Evolutionary conservation across 2,329 filamentous ascomycete genomes (phyloP).

Genomic region (Trichoderma cornu-damae): DNA sequence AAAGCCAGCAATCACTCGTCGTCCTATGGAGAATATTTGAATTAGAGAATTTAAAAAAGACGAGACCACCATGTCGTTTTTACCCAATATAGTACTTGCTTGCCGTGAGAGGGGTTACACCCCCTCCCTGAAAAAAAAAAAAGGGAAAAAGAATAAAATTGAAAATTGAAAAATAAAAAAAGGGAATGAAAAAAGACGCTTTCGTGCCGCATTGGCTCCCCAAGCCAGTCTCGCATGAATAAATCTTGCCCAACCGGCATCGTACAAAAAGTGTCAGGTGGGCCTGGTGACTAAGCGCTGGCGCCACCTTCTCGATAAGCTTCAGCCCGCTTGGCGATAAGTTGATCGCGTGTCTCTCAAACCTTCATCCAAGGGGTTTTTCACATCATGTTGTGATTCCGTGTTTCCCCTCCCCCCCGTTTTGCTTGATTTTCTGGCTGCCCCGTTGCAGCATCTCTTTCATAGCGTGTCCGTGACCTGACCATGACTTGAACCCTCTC

Average conservation of each 20-base stretch:
- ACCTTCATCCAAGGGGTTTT: slow-evolving; percentile 12
- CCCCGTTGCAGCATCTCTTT: neutral
- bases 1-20: neutral
- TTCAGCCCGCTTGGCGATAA: slow-evolving; percentile 16
- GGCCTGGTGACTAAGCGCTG: neutral
- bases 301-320: slow-evolving; percentile 18
- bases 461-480: neutral
- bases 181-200: neutral
- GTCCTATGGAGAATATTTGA: neutral
- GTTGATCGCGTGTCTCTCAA: slow-evolving; percentile 23
- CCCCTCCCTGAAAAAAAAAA: too few species aligned
- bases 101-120: too few species aligned
- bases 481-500: slow-evolving; percentile 19
- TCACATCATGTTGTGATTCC: slow-evolving; percentile 14
- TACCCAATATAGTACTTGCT: too few species aligned
- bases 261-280: neutral
- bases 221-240: neutral
- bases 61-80: neutral
- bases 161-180: too few species aligned
- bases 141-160: too few species aligned
- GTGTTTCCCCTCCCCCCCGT: slow-evolving; percentile 2
- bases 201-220: neutral
- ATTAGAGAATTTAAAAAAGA: neutral
- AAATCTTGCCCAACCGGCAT: neutral
- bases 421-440: neutral